phyloP scores from a whole-genome alignment of 768 basidiomycete species.

The Trametes cingulata region DNA sequence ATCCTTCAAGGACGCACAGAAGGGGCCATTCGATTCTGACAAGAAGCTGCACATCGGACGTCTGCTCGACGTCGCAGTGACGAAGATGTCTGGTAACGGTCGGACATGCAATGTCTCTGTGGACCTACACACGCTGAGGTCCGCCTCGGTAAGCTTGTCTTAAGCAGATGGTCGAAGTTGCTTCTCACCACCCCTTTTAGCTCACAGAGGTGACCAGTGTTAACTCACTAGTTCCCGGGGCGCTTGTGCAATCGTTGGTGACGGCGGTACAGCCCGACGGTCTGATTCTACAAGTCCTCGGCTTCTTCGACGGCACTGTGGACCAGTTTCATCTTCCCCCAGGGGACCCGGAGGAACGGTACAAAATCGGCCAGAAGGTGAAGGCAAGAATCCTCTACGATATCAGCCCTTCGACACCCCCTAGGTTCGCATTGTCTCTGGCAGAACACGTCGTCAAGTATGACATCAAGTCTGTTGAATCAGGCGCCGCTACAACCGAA shows the following conservation, averaged over 20 bases:
- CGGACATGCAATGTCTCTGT: conserved; percentile 73
- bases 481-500: conserved; percentile 29
- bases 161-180: not conserved
- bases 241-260: conserved; percentile 78
- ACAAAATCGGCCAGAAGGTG: conserved; percentile 72
- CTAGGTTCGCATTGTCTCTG: conserved; percentile 80
- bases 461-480: conserved; percentile 34
- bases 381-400: conserved; percentile 86
- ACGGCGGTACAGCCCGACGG: conserved; percentile 75
- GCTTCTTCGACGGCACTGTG: conserved; percentile 89
- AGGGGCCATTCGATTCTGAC: conserved; percentile 33
- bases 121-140: conserved; percentile 48
- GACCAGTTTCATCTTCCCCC: conserved; percentile 75
- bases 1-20: conserved; percentile 68
- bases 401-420: conserved; percentile 65
- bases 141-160: conserved; percentile 51
- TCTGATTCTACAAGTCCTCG: conserved; percentile 84
- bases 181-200: conserved; percentile 35
- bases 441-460: conserved; percentile 70
- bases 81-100: conserved; percentile 71
- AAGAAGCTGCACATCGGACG: conserved; percentile 59
- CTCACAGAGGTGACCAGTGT: conserved; percentile 78
- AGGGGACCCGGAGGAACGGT: conserved; percentile 42
- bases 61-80: conserved; percentile 66
- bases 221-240: conserved; percentile 83